Conservation (phyloP, 164 flowering plant species). For the Echeveria elegans region DNA sequence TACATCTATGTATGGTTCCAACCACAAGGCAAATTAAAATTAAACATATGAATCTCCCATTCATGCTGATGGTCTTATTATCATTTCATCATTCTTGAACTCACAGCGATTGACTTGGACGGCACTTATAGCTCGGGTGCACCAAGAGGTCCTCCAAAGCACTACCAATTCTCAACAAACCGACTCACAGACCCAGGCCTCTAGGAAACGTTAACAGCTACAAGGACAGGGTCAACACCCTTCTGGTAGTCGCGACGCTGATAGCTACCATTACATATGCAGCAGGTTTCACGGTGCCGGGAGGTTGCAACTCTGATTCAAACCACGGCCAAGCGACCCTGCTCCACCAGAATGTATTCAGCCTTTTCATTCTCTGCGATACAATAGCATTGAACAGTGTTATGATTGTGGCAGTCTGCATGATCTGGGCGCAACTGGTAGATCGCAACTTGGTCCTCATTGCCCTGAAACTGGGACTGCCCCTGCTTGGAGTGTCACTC, state of each 20-base stretch:
- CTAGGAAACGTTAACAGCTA: no score
- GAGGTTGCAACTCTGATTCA: constrained; percentile 1
- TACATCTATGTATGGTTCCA: neutral
- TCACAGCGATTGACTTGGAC: constrained; percentile 19
- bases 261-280: constrained; percentile 13
- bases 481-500: neutral
- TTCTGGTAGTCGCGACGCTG: constrained; percentile 17
- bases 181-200: no score
- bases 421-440: constrained; percentile 4
- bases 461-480: constrained; percentile 1
- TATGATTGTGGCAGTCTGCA: constrained; percentile 1
- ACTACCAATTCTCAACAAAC: neutral
- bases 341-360: neutral
- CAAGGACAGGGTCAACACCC: constrained; percentile 15
- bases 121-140: constrained; percentile 8
- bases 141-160: constrained; percentile 6
- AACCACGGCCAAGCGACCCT: neutral
- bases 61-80: no score
- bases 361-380: neutral
- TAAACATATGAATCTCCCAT: no score
- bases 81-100: neutral
- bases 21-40: no score
- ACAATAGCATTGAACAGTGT: constrained; percentile 3
- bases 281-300: constrained; percentile 6
- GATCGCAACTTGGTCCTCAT: constrained; percentile 1